Percentiles rank a stretch among this genome's conserved stretches.
Conservation (phyloP, 2,329 filamentous ascomycete species). For the Fusarium transvaalense region DNA sequence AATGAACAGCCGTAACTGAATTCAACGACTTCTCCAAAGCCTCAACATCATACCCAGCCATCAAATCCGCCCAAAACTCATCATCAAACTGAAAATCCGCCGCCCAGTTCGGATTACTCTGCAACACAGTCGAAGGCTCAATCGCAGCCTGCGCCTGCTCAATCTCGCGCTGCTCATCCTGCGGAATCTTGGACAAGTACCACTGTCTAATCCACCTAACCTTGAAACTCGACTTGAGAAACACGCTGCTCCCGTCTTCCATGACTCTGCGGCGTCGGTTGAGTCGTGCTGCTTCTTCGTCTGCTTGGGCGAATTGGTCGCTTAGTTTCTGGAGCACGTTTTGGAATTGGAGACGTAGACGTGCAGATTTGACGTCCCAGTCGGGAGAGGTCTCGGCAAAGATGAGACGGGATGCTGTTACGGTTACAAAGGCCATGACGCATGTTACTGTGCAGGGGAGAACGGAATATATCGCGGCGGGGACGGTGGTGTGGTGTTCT, state of each 20-base stretch:
- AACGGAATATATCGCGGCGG: constrained; percentile 43
- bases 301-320: constrained; percentile 51
- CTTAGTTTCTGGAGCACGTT: constrained; percentile 46
- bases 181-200: constrained; percentile 48
- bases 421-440: constrained; percentile 52
- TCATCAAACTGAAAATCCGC: constrained; percentile 48
- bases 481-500: constrained; percentile 44
- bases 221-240: constrained; percentile 53
- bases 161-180: constrained; percentile 31
- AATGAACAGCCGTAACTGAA: background rate
- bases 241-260: constrained; percentile 50
- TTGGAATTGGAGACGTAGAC: constrained; percentile 52
- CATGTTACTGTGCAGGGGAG: constrained; percentile 50
- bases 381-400: constrained; percentile 52
- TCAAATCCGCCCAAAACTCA: constrained; percentile 48
- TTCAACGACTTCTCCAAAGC: constrained; percentile 14
- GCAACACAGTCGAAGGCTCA: constrained; percentile 4
- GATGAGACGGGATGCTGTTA: constrained; percentile 54
- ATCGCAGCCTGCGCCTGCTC: constrained; percentile 13
- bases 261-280: constrained; percentile 47
- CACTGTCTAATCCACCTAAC: constrained; percentile 58
- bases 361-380: constrained; percentile 54
- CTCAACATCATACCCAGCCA: constrained; percentile 42
- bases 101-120: constrained; percentile 38
- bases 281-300: constrained; percentile 42